A percentile compares a stretch with the other conserved stretches of the same genome.
Evolutionary conservation across 768 basidiomycete species (phyloP).

Genomic region (Dioszegia crocea): DNA sequence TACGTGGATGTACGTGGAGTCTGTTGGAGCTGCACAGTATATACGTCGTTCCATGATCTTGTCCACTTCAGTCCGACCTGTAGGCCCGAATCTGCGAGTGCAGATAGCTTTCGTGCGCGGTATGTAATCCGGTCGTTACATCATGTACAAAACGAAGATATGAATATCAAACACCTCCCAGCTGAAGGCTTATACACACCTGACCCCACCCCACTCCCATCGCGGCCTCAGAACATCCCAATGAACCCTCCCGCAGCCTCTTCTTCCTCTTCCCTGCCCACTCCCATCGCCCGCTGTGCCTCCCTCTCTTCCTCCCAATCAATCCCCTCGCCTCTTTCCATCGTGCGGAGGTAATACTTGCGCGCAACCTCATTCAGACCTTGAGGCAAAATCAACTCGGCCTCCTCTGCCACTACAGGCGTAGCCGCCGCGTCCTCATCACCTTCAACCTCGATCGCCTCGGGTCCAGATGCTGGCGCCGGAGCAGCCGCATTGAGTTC

Average conservation of each 20-base stretch:
- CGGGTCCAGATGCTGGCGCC: too few species aligned
- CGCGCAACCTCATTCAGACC: constrained; percentile 21
- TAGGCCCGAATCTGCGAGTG: too few species aligned
- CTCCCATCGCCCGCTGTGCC: constrained; percentile 38
- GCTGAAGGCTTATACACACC: too few species aligned
- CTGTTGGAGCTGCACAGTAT: too few species aligned
- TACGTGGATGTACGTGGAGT: too few species aligned
- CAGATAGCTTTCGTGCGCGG: too few species aligned
- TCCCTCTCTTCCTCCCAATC: constrained; percentile 47
- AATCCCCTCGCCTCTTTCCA: constrained; percentile 36
- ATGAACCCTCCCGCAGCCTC: not conserved
- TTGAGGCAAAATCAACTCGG: constrained; percentile 17
- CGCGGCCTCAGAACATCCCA: not conserved
- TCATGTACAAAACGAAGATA: too few species aligned
- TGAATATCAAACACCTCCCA: too few species aligned
- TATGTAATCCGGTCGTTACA: too few species aligned
- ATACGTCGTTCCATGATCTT: too few species aligned
- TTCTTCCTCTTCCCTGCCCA: constrained; percentile 35
- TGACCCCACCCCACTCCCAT: not conserved
- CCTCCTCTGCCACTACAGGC: not conserved
- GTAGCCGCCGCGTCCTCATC: not conserved
- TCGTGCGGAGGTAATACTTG: constrained; percentile 33
- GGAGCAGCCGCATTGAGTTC: constrained; percentile 10
- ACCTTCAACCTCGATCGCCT: not conserved
- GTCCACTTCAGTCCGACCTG: too few species aligned